phyloP scores from a whole-genome alignment of 2,329 filamentous ascomycete species.

The Fusarium acutatum region DNA sequence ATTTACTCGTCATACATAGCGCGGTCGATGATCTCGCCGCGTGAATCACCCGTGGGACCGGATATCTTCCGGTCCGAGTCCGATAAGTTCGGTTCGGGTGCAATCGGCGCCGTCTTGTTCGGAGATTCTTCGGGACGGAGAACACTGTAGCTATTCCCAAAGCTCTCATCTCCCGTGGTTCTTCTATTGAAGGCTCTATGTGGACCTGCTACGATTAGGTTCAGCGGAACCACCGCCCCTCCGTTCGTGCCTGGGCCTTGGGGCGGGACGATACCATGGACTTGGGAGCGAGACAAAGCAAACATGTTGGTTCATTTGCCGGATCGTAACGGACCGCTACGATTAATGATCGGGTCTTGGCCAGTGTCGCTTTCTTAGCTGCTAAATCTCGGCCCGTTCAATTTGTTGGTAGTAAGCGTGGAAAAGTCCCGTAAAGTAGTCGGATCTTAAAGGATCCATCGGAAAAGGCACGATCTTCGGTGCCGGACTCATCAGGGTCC shows the following conservation, averaged over 20 bases:
- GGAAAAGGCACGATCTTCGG: background rate
- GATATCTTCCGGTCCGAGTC: slow-evolving; percentile 1
- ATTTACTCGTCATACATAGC: background rate
- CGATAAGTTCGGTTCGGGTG: background rate
- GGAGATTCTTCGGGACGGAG: background rate
- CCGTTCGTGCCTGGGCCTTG: slow-evolving; percentile 13
- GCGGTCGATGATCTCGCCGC: background rate
- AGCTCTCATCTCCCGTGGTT: background rate
- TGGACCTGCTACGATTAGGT: slow-evolving; percentile 5
- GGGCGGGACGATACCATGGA: slow-evolving; percentile 9
- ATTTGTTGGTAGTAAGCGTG: background rate
- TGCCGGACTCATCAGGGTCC: background rate
- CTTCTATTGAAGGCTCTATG: background rate
- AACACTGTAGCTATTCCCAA: slow-evolving; percentile 4
- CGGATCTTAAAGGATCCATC: background rate
- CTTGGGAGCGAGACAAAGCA: slow-evolving; percentile 6
- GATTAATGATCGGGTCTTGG: slow-evolving; percentile 1
- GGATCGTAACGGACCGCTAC: background rate
- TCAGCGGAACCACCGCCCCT: slow-evolving; percentile 3
- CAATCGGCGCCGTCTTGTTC: slow-evolving; percentile 9
- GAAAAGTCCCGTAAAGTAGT: background rate
- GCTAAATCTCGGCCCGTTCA: slow-evolving; percentile 22
- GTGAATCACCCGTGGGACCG: slow-evolving; percentile 10
- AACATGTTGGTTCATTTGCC: slow-evolving; percentile 6
- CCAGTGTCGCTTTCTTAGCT: slow-evolving; percentile 11